Evolutionary conservation across 2,329 filamentous ascomycete species (phyloP), one percentile per base, ranked within the genome.

Genomic region (Monosporascus sp.): DNA sequence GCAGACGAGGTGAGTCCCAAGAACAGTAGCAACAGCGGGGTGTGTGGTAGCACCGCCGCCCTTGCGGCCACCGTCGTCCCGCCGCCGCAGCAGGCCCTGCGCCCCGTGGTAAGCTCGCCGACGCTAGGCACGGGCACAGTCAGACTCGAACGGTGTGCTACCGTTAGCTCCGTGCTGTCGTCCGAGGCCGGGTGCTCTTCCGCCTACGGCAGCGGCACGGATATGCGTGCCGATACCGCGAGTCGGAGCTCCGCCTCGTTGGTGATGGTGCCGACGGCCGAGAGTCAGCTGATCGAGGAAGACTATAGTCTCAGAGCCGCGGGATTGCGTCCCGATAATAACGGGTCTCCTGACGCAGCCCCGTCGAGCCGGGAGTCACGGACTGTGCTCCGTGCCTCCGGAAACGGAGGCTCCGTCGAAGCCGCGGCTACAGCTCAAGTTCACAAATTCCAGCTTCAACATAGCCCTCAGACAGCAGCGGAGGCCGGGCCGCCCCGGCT

Each of bases 121-220:
- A 64, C 59, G 7, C 54, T 59, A 0, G 61, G 58, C 5, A 41
- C 40, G 7, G 26, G 27, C 43, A 26, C 49, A 19, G 44, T 37
- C 41, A 40, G 53, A 54, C 45, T 43, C 34, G 26, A 52, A 51
- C 26, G 54, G 47, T 54, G 55, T 48, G 46, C 54, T 9, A 24
- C 22, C 27, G 20, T 60, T 54, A 59, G 62, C 52, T 52, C 65
- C 2, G 55, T 51, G 20, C 26, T 59, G 34, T 66, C 66, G 34
- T 66, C 66, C 14, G 66, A 67, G 47, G 52, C 59, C 41, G 63
- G 64, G 9, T 49, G 65, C 3, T 66, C 64, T n/a, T 69, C 63
- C 22, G 61, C 67, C 16, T 69, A 67, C 52, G 66, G 66, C 34
- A 63, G 60, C 56, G 65, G 65, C 48, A 56, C 55, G 7, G 62